A percentile compares a stretch with the other conserved stretches of the same genome.
Conservation (phyloP, 2,329 filamentous ascomycete genomes). For the Verticillium isaacii region DNA sequence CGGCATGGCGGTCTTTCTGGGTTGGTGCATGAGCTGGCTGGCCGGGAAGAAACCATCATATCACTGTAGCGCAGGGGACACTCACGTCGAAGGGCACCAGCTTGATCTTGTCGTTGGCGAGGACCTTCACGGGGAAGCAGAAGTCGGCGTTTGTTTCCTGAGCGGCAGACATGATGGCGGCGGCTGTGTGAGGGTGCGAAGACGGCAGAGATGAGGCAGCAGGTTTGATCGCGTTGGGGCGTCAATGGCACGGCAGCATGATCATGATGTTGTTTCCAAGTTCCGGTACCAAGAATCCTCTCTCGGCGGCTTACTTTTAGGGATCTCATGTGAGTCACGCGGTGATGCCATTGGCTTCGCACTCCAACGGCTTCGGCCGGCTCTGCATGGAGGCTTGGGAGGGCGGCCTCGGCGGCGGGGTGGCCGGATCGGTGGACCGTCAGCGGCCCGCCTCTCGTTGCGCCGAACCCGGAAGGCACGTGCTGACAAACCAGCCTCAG, state of each 20-base stretch:
- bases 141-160: not conserved
- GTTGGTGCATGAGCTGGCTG: not conserved
- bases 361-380: not conserved
- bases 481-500: not conserved
- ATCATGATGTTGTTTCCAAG: not conserved
- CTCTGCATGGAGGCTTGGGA: not conserved
- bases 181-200: not conserved
- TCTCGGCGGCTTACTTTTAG: not conserved
- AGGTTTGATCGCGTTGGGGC: not conserved
- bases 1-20: slow-evolving; percentile 11
- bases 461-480: not conserved
- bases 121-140: slow-evolving; percentile 3
- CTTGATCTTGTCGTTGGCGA: slow-evolving; percentile 12
- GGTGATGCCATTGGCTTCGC: not conserved
- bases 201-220: not conserved
- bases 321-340: not conserved
- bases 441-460: not conserved
- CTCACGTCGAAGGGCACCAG: slow-evolving; percentile 11
- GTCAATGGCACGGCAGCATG: not conserved
- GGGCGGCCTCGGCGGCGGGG: not conserved
- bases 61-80: not conserved
- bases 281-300: not conserved
- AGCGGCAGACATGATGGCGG: not conserved
- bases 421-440: not conserved
- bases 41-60: not conserved